Evolutionary conservation across 2,329 filamentous ascomycete genomes (phyloP), one percentile per base, ranked within the genome.

Genomic region (Aspergillus sp.): DNA sequence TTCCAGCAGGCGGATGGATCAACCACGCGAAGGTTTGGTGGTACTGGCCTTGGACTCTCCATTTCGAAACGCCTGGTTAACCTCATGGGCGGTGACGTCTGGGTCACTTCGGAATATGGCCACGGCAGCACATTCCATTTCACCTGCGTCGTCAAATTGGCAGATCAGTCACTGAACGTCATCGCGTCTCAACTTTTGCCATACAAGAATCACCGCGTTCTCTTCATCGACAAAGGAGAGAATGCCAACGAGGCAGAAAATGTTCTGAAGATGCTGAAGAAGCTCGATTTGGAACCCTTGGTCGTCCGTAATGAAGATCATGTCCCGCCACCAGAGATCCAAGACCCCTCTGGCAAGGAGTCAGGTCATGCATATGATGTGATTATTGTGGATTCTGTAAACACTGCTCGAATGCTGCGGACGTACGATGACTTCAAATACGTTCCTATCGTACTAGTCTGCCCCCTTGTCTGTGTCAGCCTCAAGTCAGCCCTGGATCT

Each of bases 1-100:
- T 98, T 98, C 87, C 94, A 97, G 77, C 95, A 98, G 81, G 95
- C 95, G 22, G 95, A 98, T 75, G 94, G 94, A 43, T 97, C 93
- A 38, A 98, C 96, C 77, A 98, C 94, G 1, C 87, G 93, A 70
- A 95, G 96, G 75, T 98, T 98, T 76, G 94, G 94, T 71, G 94
- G 94, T 70, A 98, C 95, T 7, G 94, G 94, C 69, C 86, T 98
- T 9, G 94, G 94, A 68, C 81, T 98, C 28, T 97, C 94, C 17
- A 98, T 98, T 72, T 98, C 94, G 30, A 96, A 96, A 81, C 88
- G 93, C 68, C 85, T 98, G 31, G 94, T 98, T 59, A 97, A 93
- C 69, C 85, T 98, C 62, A 98, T 98, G 94, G 91, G 93, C 65
- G 94, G 94, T 77, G 91, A 94, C 74, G 91, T 98, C 60, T 97